Base-by-base conservation (phyloP, 1,284 basidiomycete genomes). In the Caloboletus firmus region DNA sequence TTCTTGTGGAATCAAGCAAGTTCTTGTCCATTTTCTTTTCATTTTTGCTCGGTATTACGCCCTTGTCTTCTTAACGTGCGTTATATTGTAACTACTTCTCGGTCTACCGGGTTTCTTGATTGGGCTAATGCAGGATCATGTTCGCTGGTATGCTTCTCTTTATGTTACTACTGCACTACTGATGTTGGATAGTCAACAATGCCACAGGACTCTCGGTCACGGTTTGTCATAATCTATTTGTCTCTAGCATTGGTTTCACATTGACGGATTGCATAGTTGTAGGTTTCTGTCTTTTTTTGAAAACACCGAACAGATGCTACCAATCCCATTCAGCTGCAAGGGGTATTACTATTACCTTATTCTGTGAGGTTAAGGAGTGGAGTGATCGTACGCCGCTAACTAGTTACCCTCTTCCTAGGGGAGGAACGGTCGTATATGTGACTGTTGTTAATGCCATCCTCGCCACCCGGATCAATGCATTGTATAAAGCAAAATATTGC, bases 31-130 rank as follows among this genome's bases (percentile, higher is more conserved):
- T 24, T 11, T 49, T 2, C 47, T 67, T 15, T 64, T 65, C 42
- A 26, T 67, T 32, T 63, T 65, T 41, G 45, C 60, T 32, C 62
- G 62, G n/a, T 67, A 67, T 39, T 64, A 67, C 15, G 62, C 60
- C 15, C 36, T 63, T 22, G 10, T 65, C 26, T 64, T 52, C 44
- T 54, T 65, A 26, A 44, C 44, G 62, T 64, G 18, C 24, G 64
- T 61, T 32, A 4, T 42, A 17, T 26, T 7, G 2, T 11, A 9
- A 10, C 7, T 20, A 28, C 22, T 31, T 11, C 6, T 28, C 11
- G 3, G 13, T 20, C 7, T 30, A 17, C 7, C 10, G 3, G 39
- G 11, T n/a, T 32, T 26, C n/a, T 32, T 51, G 28, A 52, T 8
- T n/a, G 0, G 1, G 17, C 18, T 4, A 17, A 40, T 47, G 6